Evolutionary conservation across 345 rosid genomes (phyloP).

Genomic region (Camelina hispida): DNA sequence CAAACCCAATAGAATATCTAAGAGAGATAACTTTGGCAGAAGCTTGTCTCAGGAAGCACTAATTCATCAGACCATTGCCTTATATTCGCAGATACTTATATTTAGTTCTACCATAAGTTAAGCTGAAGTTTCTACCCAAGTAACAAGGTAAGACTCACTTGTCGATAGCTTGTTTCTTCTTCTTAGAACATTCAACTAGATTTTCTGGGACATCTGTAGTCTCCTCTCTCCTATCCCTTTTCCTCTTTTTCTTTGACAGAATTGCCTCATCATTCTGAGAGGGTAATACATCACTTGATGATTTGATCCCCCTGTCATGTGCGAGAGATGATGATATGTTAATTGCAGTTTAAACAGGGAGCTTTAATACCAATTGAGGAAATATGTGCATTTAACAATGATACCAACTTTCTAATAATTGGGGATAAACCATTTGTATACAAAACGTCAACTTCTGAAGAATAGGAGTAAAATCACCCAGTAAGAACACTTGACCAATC

Average conservation of each 20-base stretch:
- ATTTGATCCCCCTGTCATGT: constrained; percentile 20
- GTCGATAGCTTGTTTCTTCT: constrained; percentile 29
- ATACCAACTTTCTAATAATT: neutral
- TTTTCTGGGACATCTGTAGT: constrained; percentile 25
- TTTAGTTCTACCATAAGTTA: neutral
- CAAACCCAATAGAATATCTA: neutral
- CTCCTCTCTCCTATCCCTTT: constrained; percentile 48
- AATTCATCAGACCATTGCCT: constrained; percentile 8
- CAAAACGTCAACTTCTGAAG: constrained; percentile 8
- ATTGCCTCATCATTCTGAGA: constrained; percentile 29
- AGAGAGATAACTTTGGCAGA: neutral
- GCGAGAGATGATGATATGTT: neutral
- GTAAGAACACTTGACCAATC: constrained; percentile 6
- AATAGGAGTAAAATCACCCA: neutral
- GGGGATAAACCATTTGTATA: constrained; percentile 10
- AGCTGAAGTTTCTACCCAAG: neutral
- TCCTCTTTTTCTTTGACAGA: constrained; percentile 37
- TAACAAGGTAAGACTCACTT: constrained; percentile 25
- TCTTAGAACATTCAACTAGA: constrained; percentile 3
- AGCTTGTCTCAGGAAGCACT: constrained; percentile 10
- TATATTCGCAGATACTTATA: neutral
- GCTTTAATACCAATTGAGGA: constrained; percentile 7
- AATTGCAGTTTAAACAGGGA: neutral
- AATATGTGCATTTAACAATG: neutral
- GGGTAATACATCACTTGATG: constrained; percentile 13